These are phyloP conservation scores for Leucogyrophana mollusca DNA, from an alignment of 768 basidiomycete species.

Conservation along the genomic window DNA sequence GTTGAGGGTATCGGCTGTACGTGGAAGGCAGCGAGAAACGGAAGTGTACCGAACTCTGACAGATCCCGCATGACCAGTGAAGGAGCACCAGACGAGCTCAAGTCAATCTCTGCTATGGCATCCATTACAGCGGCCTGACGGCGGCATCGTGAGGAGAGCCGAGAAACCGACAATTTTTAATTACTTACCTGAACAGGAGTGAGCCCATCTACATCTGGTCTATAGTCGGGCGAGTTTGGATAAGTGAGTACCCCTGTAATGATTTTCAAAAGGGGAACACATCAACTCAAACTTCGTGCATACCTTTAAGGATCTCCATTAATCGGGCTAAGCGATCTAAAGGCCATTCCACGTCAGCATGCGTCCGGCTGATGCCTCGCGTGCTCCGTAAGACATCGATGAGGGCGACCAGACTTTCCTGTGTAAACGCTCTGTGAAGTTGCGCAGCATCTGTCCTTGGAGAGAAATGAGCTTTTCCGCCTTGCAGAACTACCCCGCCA, in stretches of 20 bases:
- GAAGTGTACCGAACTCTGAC: slow-evolving; percentile 81
- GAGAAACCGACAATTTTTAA: not conserved
- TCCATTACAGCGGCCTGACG: slow-evolving; percentile 75
- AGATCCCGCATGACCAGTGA: slow-evolving; percentile 82
- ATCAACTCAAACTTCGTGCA: slow-evolving; percentile 5
- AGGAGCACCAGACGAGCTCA: slow-evolving; percentile 57
- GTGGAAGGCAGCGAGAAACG: slow-evolving; percentile 82
- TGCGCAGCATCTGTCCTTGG: slow-evolving; percentile 9
- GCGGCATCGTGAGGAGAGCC: slow-evolving; percentile 10
- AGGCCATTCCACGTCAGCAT: slow-evolving; percentile 58
- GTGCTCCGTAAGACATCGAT: slow-evolving; percentile 69
- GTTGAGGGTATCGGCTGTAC: slow-evolving; percentile 28
- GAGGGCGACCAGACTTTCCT: slow-evolving; percentile 83
- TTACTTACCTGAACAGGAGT: slow-evolving; percentile 71
- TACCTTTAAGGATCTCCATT: slow-evolving; percentile 78
- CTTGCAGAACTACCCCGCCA: slow-evolving; percentile 50
- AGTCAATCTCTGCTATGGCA: slow-evolving; percentile 64
- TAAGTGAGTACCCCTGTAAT: slow-evolving; percentile 73
- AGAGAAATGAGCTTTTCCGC: slow-evolving; percentile 13
- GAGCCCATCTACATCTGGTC: slow-evolving; percentile 82
- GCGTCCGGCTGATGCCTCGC: slow-evolving; percentile 47
- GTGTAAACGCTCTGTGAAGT: slow-evolving; percentile 31
- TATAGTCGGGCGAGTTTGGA: slow-evolving; percentile 77
- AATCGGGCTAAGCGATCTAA: slow-evolving; percentile 63
- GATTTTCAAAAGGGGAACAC: not conserved